phyloP scores from a whole-genome alignment of 495 filamentous ascomycete genomes.

The Penicillium tannophilum region DNA sequence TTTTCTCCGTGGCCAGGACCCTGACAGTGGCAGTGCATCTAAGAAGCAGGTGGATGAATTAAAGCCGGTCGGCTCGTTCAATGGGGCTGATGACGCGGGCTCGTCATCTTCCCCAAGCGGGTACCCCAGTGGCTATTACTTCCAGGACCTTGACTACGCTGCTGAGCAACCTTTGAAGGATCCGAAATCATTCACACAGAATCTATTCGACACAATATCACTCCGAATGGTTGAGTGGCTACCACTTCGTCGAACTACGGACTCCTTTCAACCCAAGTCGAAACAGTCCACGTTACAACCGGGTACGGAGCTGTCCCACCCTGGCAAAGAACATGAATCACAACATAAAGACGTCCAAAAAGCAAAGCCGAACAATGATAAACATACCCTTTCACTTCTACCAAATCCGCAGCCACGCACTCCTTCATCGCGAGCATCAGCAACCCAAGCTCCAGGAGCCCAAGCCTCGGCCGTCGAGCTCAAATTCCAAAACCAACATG shows the following conservation, averaged over 20 bases:
- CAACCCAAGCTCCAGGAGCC: slow-evolving; percentile 19
- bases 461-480: slow-evolving; percentile 40
- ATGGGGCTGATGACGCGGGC: not conserved
- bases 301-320: slow-evolving; percentile 15
- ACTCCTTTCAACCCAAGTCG: slow-evolving; percentile 21
- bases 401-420: slow-evolving; percentile 30
- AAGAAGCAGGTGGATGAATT: not conserved
- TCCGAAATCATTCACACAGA: slow-evolving; percentile 81
- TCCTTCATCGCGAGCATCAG: slow-evolving; percentile 33
- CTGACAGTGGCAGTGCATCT: not conserved
- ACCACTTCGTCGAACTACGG: slow-evolving; percentile 50
- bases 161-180: slow-evolving; percentile 64
- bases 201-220: slow-evolving; percentile 75
- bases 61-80: not conserved
- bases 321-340: slow-evolving; percentile 10
- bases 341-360: slow-evolving; percentile 14
- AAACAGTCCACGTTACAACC: slow-evolving; percentile 5
- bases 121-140: slow-evolving; percentile 14
- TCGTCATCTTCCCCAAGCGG: not conserved
- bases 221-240: slow-evolving; percentile 82
- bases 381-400: slow-evolving; percentile 4
- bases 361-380: slow-evolving; percentile 11
- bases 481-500: slow-evolving; percentile 40
- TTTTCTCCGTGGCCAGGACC: not conserved
- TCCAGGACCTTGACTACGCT: slow-evolving; percentile 27